Evolutionary conservation across 768 basidiomycete genomes (phyloP), one percentile per base, ranked within the genome.

Genomic region (Zangia roseola): DNA sequence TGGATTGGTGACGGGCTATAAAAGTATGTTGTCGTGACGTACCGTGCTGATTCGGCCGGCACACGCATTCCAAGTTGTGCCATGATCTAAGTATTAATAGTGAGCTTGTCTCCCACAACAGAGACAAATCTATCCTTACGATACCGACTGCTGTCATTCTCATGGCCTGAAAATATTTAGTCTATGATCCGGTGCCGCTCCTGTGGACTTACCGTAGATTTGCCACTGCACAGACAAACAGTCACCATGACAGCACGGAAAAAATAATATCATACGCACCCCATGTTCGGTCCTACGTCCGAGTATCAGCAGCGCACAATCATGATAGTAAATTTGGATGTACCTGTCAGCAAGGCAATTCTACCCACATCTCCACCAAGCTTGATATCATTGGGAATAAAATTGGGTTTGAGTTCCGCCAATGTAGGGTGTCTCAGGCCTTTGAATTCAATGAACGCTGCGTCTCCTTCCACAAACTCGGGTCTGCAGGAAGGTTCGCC

Each of bases 91-190:
- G 21, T 17, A 2, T 30, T 31, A 14, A 5, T 7, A 21, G 30
- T 61, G 26, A 58, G 45, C 40, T 45, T 19, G 20, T 37, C 50
- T 37, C 21, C 31, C 31, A 17, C 10, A 17, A 1, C 0, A 19
- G 4, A 17, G 21, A 52, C 47, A 23, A 44, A 43, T 28, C 8
- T 26, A 24, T 45, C 60, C 84, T 47, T 67, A 90, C 87, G 50
- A 98, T 84, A 17, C 91, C 95, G 1, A 88, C 82, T 17, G 94
- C 94, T 13, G 95, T 95, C 94, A 97, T 97, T 38, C 97, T 83
- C 84, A 97, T 91, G 4, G 83, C 79, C 79, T 89, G 19, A 24
- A 43, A 36, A 45, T 16, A 23, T 31, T 43, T 41, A 54, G 41
- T 25, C 12, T 2, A 49, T 39, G 8, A 41, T 47, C 44, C 39